Evolutionary conservation across 805 yeast genomes (phyloP), one percentile per base, ranked within the genome.

Genomic region (Metschnikowia cerradonensis): DNA sequence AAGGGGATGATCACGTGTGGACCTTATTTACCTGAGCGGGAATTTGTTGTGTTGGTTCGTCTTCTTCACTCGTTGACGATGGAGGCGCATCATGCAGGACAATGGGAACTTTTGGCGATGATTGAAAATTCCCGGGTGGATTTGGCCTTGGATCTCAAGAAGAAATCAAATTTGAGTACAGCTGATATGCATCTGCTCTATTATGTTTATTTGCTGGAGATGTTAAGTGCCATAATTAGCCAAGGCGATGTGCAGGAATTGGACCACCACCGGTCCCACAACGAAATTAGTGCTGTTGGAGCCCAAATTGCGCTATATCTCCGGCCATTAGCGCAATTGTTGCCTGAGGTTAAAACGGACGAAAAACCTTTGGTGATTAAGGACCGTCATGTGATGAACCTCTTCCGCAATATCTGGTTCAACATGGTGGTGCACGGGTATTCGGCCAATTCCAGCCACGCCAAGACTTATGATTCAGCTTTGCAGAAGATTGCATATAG

Each of bases 351-450:
- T 6, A 72, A 73, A 33, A 50, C 41, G 13, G 67, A 65, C 30
- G 75, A 76, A 30, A 57, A 63, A 4, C 82, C 86, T 0, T 77
- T 60, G 65, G 57, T 61, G 20, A 68, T 70, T 15, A 59, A 64
- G 7, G 81, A 84, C 55, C 79, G 80, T 37, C 71, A 71, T 1
- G 71, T 82, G 1, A 71, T 82, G 44, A 76, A 78, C 42, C 71
- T 84, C 52, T 89, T 92, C 73, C 79, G 95, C 62, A 87, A 94
- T 66, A 82, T 90, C 41, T 94, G 99, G 99, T 90, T 89, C 66
- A 94, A 92, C 62, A 75, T 94, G 77, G 92, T 85, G 3, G 87
- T 91, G 26, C 96, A 94, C 67, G 99, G 99, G 0, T 90, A 84
- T 64, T 78, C 82, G n/a, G 73, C 74, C 49, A 75, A 75, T 35